Base-by-base conservation (phyloP, 78 protist genomes). In the Dictyostelium capitatum region DNA sequence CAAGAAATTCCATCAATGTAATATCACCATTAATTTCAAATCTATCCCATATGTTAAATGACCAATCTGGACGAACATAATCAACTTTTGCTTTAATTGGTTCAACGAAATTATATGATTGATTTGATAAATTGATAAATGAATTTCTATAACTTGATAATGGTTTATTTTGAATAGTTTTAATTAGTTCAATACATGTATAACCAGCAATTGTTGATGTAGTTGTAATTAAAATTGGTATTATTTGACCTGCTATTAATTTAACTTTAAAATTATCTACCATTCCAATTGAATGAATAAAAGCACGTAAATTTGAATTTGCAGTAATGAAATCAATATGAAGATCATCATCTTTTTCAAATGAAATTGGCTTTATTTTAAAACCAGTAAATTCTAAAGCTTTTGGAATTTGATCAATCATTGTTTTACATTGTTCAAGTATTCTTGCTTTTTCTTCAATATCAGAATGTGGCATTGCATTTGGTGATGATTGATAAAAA, bases 201-300 rank as follows among this genome's bases (percentile, higher is more conserved):
- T 85, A 64, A 77, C 99, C 99, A 46, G 98, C 80, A 32, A 99
- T 99, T 10, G 95, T 19, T n/a, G 99, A 98, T 8, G 99, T 99
- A 43, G 99, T 99, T 14, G 99, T 99, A 57, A 99, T 99, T 64
- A 99, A 97, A 43, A 99, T 99, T 11, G 99, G 99, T 85, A 99
- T 99, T 96, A 99, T 99, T 95, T 95, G 90, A 73, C 99, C 99
- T 0, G 99, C 99, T 64, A 99, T 98, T 54, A 70, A 85, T 97
- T 97, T 99, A 78, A 97, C 89, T 80, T 84, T 82, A 70, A 89
- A 91, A 41, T 48, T 67, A 32, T 85, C 83, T 30, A 97, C 99
- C 10, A 57, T 56, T 5, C 91, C 82, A 95, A 99, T 99, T 37
- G 30, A 15, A 95, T 99, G 99, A 91, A 97, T 97, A 69, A 90